Base-by-base conservation (phyloP, 2,329 filamentous ascomycete genomes). In the Trichothecium sympodiale region DNA sequence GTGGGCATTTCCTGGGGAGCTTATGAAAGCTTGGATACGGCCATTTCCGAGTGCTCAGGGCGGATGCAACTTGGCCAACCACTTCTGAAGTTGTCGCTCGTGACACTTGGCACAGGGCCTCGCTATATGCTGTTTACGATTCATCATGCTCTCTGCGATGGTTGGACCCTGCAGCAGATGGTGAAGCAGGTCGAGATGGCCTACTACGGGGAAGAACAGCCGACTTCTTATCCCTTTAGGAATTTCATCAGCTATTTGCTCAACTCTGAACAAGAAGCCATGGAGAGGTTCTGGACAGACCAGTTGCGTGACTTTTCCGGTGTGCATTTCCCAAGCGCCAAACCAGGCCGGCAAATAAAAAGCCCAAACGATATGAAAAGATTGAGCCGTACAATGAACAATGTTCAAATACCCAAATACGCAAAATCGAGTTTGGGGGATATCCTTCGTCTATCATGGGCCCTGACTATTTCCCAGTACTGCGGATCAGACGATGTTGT, bases 191-290 rank as follows among this genome's bases (percentile, higher is more conserved):
- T 44, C 5, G 10, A 35, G 6, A 10, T 15, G 17, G 38, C 26
- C 25, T 36, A 41, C 23, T 10, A 28, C 14, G 30, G 38, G 10
- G 27, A 15, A 5, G 23, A 4, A 17, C 56, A 4, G 20, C 56
- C 0, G 52, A 57, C 15, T 46, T 54, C 13, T 17, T 31, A n/a
- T 5, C 38, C 41, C 4, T 65, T 64, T 47, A 60, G 56, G 33
- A 48, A 57, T 20, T 65, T 64, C 38, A 61, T 65, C 40, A 53
- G 53, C 29, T 61, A 62, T 38, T 51, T 65, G 5, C 51, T 55
- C 38, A 52, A 61, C 23, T 49, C 52, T 15, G 35, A 45, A 18
- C 26, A 29, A 5, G 15, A 37, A 10, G n/a, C 27, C 17, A n/a
- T 17, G 4, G 18, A 16, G 12, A 12, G 14, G 17, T 37, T 32